Evolutionary conservation across 208 protist genomes (phyloP), one percentile per base, ranked within the genome.

Genomic region (Trypanosoma boissoni): DNA sequence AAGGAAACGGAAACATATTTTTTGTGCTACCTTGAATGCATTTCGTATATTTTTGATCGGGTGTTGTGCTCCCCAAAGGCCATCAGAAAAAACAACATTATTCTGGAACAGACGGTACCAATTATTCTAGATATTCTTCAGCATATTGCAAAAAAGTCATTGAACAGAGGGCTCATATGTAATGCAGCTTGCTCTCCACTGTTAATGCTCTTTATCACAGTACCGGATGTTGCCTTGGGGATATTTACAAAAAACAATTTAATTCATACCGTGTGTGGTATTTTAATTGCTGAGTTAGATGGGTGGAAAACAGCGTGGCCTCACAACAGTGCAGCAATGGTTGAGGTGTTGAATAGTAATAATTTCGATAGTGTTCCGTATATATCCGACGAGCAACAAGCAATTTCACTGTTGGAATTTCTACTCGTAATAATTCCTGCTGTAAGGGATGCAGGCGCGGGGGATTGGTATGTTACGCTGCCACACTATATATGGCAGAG

Each of bases 401-500:
- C 80, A 27, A 59, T 86, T 28, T 73, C 76, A 27, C 49, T 92
- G 50, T 61, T 92, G 12, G 86, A 92, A 50, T 85, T 88, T 54
- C 46, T 92, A 3, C 65, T 92, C 1, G 57, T 83, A 6, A 51
- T 92, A 44, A 50, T 82, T n/a, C 83, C 81, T 8, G 59, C 58
- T 43, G 53, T 79, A 12, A 54, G 46, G 8, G 39, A 29, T 37
- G 55, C 72, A 3, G 58, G 73, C 71, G 61, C 65, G 3, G 76
- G 86, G 63, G 74, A 75, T 59, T 71, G 73, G 44, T 77, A 78
- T 68, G 50, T 76, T 21, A 83, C 85, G 3, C 36, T 76, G 9
- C 87, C 82, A 2, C 79, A 83, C 59, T 76, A 77, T 59, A 28
- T 57, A 31, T 95, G 84, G 84, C 39, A 68, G 10, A 92, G 89